Evolutionary conservation across 2,329 filamentous ascomycete species (phyloP), one percentile per base, ranked within the genome.

Genomic region (Trichoderma lentiforme): DNA sequence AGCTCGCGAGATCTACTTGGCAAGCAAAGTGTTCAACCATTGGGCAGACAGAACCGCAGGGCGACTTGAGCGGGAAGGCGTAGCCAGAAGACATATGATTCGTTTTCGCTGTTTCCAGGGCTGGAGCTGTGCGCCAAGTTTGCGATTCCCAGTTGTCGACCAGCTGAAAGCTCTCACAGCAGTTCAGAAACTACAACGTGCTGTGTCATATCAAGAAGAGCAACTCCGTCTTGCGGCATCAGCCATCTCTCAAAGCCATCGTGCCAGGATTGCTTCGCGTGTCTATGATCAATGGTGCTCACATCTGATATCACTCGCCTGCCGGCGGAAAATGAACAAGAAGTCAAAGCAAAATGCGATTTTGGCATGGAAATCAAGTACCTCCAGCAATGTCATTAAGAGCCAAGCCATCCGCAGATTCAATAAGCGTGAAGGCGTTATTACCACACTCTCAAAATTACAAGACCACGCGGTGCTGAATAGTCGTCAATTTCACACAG

Each of bases 41-140:
- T 97, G 93, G 93, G 87, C 88, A 12, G 86, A 87, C 70, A 84
- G 87, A 65, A 87, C 92, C 12, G 86, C 85, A 6, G 89, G 92
- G 15, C 89, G 93, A 76, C 84, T 90, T 18, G 86, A 89, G 73
- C 87, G 89, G 53, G 93, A 92, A 4, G 88, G 87, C 5, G 85
- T 89, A 56, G 93, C 92, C 24, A 87, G 92, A 73, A 85, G 89
- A 73, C 92, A 93, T 78, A 89, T 95, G 73, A 82, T 96, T 69
- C 86, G 91, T 70, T 89, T 83, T 72, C 82, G 83, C 12, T 83
- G 79, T 70, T 83, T 83, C 69, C 76, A 76, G 53, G 77, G 78
- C 47, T 83, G 81, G 81, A 79, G 76, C 36, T 78, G 80, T 65
- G 76, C 77, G 7, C 81, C 81, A 15, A 77, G 73, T 34, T 76